Evolutionary conservation across 2,329 filamentous ascomycete genomes (phyloP).

Genomic region (Ascochyta clinopodiicola): DNA sequence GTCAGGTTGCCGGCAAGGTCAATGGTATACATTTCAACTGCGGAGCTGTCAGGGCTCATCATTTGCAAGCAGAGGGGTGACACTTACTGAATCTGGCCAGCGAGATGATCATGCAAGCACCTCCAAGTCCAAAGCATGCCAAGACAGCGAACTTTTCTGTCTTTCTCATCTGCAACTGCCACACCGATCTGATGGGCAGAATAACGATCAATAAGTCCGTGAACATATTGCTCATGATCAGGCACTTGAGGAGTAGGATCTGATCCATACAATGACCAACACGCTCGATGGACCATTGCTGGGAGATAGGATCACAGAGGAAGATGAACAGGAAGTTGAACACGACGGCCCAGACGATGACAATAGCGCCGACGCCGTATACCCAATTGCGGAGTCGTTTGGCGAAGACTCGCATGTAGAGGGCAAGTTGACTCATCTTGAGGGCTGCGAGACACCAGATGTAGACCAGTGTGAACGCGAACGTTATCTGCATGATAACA

Average conservation of each 20-base stretch:
- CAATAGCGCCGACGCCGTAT: conserved; percentile 22
- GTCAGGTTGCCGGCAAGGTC: conserved; percentile 31
- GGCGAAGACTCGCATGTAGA: conserved; percentile 28
- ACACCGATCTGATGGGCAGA: conserved; percentile 24
- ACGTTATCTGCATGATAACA: conserved; percentile 31
- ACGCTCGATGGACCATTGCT: conserved; percentile 31
- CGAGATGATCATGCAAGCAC: conserved; percentile 27
- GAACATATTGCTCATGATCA: conserved; percentile 27
- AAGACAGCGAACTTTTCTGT: conserved; percentile 31
- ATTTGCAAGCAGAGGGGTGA: background rate
- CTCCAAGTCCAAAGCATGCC: conserved; percentile 28
- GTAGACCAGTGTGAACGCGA: conserved; percentile 30
- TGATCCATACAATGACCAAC: conserved; percentile 33
- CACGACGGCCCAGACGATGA: conserved; percentile 27
- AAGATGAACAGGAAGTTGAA: conserved; percentile 35
- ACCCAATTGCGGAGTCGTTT: conserved; percentile 20
- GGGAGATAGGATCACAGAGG: conserved; percentile 31
- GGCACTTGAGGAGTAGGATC: conserved; percentile 25
- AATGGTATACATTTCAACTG: conserved; percentile 20
- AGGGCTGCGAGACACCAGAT: conserved; percentile 29
- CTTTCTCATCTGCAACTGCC: conserved; percentile 32
- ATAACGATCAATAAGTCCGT: conserved; percentile 27
- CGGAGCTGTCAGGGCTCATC: background rate
- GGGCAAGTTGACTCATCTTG: conserved; percentile 29
- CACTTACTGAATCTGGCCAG: conserved; percentile 27